Conservation (phyloP, 345 rosid genomes). For the Salix suchowensis region DNA sequence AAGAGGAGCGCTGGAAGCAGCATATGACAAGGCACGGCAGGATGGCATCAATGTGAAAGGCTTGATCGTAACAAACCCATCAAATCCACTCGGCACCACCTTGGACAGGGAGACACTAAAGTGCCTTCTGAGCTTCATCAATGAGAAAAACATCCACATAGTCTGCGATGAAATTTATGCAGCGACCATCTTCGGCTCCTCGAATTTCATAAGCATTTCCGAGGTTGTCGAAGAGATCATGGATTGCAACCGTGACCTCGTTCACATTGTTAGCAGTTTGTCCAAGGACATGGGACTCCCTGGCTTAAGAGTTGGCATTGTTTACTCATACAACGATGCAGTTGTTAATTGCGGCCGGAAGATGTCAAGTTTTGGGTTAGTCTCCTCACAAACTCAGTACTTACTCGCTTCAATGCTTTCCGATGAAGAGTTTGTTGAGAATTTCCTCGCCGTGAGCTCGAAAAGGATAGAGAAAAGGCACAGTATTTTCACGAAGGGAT, state of each 20-base stretch:
- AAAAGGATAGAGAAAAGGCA: slow-evolving; percentile 50
- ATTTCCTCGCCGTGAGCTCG: slow-evolving; percentile 48
- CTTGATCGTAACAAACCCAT: slow-evolving; percentile 69
- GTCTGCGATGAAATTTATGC: slow-evolving; percentile 84
- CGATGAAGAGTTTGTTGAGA: slow-evolving; percentile 50
- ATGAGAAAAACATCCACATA: slow-evolving; percentile 55
- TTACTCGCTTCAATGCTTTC: slow-evolving; percentile 70
- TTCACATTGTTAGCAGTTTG: slow-evolving; percentile 75
- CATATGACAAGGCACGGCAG: slow-evolving; percentile 44
- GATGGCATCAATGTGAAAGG: slow-evolving; percentile 62
- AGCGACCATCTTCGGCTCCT: slow-evolving; percentile 54
- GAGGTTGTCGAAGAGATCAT: slow-evolving; percentile 46
- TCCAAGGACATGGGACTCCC: slow-evolving; percentile 95
- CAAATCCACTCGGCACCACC: slow-evolving; percentile 78
- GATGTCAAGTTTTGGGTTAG: slow-evolving; percentile 86
- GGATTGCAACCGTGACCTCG: slow-evolving; percentile 44
- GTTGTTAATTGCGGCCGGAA: slow-evolving; percentile 61
- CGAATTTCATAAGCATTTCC: slow-evolving; percentile 53
- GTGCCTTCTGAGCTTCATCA: slow-evolving; percentile 46
- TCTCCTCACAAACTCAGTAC: slow-evolving; percentile 69
- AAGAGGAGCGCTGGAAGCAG: slow-evolving; percentile 46
- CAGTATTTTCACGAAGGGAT: slow-evolving; percentile 36
- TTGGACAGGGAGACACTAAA: slow-evolving; percentile 45
- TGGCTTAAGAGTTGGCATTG: slow-evolving; percentile 73
- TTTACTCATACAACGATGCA: slow-evolving; percentile 66